Evolutionary conservation across 768 basidiomycete genomes (phyloP), one percentile per base, ranked within the genome.

Genomic region (Pulveroboletus sp.): DNA sequence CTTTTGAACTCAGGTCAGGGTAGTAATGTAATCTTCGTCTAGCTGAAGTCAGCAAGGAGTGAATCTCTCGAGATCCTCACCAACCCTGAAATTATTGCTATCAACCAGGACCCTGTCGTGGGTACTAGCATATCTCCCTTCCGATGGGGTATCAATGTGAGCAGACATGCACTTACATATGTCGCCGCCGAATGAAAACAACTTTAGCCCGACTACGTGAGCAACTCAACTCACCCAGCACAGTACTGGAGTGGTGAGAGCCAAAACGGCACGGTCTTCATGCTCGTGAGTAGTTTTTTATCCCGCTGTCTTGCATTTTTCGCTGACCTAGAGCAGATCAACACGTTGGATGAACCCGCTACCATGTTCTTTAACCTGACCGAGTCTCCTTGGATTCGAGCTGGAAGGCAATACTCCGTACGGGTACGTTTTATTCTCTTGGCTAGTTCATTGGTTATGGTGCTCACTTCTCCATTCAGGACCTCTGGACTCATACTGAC

Each of bases 401-500:
- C 82, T 4, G 84, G 84, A 37, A 70, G 80, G 39, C 77, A 82
- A 58, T 85, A 86, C 59, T 60, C 74, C n/a, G 78, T 86, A 48
- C 72, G 83, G 50, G 84, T 85, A 56, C 44, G 81, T 40, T 14
- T 36, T n/a, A 13, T 19, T 17, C 3, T n/a, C 1, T 25, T 5
- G 10, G 12, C 24, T 4, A 16, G 29, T 51, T 43, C 32, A 2
- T 33, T 33, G 2, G 19, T 13, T 13, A 19, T 20, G 24, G 24
- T 20, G 19, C 29, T 55, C 38, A 52, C 20, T 6, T 36, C 37
- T 16, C 23, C 4, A 19, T 35, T 19, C 48, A 87, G 82, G 86
- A 88, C 57, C 71, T 87, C 2, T 88, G 86, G 86, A 62, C 79
- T 4, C 85, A 87, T 61, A 85, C 82, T 19, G 70, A 84, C 56